Percentiles rank a stretch among this genome's conserved stretches.
phyloP scores from a whole-genome alignment of 179 eudicot species.

The Vitellaria paradoxa region DNA sequence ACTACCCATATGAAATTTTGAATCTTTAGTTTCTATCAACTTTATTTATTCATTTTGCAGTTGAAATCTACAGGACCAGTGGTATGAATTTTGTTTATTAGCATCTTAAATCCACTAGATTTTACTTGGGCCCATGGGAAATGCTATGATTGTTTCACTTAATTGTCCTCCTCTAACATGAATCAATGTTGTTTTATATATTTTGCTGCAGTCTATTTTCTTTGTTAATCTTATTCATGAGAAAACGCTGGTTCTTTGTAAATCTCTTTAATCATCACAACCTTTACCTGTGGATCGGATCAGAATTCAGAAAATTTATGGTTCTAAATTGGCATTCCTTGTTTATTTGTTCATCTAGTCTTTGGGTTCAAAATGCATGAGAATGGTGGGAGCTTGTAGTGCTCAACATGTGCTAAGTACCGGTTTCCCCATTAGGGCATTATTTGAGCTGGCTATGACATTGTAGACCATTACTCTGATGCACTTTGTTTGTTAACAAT shows the following conservation, averaged over 20 bases:
- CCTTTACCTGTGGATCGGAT: neutral
- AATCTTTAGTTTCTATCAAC: neutral
- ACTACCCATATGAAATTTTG: neutral
- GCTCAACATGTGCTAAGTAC: neutral
- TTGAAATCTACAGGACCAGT: neutral
- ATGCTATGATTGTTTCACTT: neutral
- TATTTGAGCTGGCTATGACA: neutral
- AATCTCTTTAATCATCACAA: neutral
- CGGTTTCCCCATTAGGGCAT: neutral
- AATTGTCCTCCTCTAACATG: neutral
- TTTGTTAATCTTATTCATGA: neutral
- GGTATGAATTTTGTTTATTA: too few relatives aligned
- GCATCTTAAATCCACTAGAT: neutral
- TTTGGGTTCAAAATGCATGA: neutral
- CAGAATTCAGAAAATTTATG: neutral
- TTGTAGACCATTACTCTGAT: neutral
- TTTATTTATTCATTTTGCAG: neutral
- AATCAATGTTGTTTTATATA: neutral
- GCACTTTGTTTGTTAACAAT: constrained; percentile 3
- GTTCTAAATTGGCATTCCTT: neutral
- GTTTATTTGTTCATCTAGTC: too few relatives aligned
- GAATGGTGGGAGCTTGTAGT: neutral
- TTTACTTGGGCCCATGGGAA: neutral
- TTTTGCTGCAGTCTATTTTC: neutral
- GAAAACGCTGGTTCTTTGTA: neutral